Conservation (phyloP, 2,329 filamentous ascomycete genomes). For the Pseudogymnoascus sp. region DNA sequence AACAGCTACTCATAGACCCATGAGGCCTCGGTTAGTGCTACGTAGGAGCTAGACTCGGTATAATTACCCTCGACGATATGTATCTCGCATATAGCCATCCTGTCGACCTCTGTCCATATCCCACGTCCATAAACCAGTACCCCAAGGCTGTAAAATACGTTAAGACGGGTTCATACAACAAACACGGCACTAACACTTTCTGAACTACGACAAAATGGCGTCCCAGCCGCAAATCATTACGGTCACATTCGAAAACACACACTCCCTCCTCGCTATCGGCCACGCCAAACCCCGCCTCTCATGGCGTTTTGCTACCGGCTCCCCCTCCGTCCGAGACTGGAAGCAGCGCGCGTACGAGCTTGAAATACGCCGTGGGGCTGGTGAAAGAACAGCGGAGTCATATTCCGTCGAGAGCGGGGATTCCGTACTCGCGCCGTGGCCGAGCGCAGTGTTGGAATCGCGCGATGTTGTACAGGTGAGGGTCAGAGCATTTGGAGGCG, state of each 20-base stretch:
- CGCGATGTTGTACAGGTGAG: constrained; percentile 14
- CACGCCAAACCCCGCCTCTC: not conserved
- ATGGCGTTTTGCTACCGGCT: not conserved
- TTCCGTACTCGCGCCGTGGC: constrained; percentile 36
- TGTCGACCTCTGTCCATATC: not conserved
- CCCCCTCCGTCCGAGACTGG: not conserved
- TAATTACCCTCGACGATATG: not conserved
- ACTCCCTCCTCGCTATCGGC: not conserved
- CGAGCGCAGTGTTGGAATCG: constrained; percentile 24
- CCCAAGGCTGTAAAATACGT: not conserved
- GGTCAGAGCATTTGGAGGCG: not conserved
- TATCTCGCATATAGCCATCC: not conserved
- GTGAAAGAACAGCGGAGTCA: not conserved
- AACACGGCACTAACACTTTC: not conserved
- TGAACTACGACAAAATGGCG: not conserved
- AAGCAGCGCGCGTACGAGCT: not conserved
- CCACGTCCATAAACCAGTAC: not conserved
- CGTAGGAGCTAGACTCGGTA: not conserved
- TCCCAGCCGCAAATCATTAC: not conserved
- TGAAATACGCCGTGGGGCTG: not conserved
- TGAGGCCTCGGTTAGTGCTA: not conserved
- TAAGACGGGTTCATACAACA: not conserved
- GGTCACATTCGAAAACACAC: not conserved
- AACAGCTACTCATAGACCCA: not conserved
- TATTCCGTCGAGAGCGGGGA: constrained; percentile 8